These are phyloP conservation scores for Solanum etuberosum DNA, from an alignment of 257 asterid genomes.

Conservation along the genomic window DNA sequence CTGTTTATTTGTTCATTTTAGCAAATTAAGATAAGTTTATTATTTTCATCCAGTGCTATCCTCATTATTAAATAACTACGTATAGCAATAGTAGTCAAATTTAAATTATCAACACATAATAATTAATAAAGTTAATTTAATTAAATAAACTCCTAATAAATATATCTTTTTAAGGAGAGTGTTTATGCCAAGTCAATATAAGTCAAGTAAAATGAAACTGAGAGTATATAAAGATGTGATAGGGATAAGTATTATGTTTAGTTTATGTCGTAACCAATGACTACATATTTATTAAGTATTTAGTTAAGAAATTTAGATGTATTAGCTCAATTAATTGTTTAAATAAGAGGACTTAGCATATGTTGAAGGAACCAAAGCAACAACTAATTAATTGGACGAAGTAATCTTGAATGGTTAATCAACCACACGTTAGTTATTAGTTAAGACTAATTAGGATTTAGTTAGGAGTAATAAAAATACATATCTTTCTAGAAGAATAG, in stretches of 20 bases:
- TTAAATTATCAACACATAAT: too few species aligned
- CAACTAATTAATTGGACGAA: neutral
- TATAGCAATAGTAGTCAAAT: too few species aligned
- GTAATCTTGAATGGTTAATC: neutral
- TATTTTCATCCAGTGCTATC: neutral
- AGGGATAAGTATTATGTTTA: neutral
- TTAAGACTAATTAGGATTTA: neutral
- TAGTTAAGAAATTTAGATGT: neutral
- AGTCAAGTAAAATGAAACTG: neutral
- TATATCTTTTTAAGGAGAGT: too few species aligned
- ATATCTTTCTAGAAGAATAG: neutral
- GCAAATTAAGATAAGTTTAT: neutral
- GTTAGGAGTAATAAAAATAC: neutral
- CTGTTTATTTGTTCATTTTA: neutral
- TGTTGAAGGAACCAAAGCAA: neutral
- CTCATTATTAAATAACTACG: neutral
- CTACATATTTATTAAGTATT: neutral
- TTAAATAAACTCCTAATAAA: neutral
- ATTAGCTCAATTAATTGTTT: neutral
- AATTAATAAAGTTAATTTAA: too few species aligned
- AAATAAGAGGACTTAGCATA: neutral
- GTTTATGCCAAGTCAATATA: rapidly evolving
- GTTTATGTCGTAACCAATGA: neutral
- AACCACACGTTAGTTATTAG: neutral
- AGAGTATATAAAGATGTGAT: neutral